Conservation (phyloP, 164 flowering plant species). For the Magnolia changhungtana region DNA sequence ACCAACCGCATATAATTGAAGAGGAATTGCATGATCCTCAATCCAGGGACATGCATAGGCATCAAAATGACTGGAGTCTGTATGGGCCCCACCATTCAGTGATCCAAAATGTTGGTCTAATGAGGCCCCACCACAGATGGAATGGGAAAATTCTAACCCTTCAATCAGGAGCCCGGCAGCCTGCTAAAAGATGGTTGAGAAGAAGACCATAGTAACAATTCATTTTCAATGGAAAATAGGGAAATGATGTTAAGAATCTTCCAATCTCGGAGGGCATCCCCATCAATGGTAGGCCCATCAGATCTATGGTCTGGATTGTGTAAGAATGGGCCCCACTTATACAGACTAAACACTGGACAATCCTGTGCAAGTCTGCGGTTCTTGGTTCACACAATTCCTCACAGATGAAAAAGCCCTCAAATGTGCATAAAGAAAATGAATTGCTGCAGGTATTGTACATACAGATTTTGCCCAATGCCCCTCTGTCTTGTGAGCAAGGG, state of each 20-base stretch:
- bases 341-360: neutral
- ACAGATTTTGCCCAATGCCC: constrained; percentile 99
- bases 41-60: neutral
- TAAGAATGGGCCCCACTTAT: neutral
- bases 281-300: neutral
- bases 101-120: neutral
- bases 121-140: neutral
- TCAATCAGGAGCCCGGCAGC: neutral
- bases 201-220: neutral
- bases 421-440: neutral
- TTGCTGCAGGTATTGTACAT: constrained; percentile 19
- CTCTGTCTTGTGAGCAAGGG: constrained; percentile 92
- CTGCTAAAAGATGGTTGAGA: neutral
- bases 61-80: neutral
- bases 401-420: too few relatives aligned
- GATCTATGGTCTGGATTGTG: neutral
- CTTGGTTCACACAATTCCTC: neutral
- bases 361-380: neutral
- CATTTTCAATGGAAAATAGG: neutral
- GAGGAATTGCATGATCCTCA: neutral
- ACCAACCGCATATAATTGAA: neutral
- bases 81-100: neutral
- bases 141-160: neutral
- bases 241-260: neutral
- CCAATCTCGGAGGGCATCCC: neutral